Evolutionary conservation across 305 asterid genomes (phyloP), one percentile per base, ranked within the genome.

Genomic region (Nicotiana rustica): DNA sequence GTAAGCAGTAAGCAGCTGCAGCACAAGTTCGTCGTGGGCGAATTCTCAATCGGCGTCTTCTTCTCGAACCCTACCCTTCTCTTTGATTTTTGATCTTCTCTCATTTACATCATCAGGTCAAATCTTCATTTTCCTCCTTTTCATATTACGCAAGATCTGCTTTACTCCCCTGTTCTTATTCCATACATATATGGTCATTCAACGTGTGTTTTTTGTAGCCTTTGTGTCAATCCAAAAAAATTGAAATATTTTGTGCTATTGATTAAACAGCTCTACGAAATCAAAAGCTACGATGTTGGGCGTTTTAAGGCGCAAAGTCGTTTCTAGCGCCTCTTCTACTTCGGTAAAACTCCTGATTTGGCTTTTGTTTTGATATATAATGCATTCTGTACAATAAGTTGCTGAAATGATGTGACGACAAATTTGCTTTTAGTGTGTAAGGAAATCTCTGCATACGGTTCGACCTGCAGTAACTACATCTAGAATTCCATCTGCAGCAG

Each of bases 291-390:
- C 84, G 89, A 95, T 95, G 99, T 85, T 95, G 89, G 92, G 97
- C 69, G 92, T 87, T 88, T 71, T 93, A 84, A 90, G 97, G 94
- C 97, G 99, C 81, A 94, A 90, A 84, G 93, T 95, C 71, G 90
- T 94, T 82, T 90, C 94, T 79, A 88, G 91, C 90, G 91, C 92
- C 75, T 84, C 96, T 76, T 86, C 87, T 85, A 90, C 93, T 81
- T 79, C 86, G 92, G 98, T 94, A 86, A 56, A 65, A 65, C 68
- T 65, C 83, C 75, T 9, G 56, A 62, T 21, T 57, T 44, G 36
- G 21, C 36, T 71, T 64, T 47, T 31, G 4, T 80, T 57, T 79
- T 55, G 52, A 78, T 71, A 5, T 44, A 67, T 41, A 12, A 65
- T 55, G 81, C 62, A 2, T 76, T 71, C 15, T 76, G 79, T 69